Evolutionary conservation across 208 protist species (phyloP), one percentile per base, ranked within the genome.

Genomic region (Trypanosoma congolense): DNA sequence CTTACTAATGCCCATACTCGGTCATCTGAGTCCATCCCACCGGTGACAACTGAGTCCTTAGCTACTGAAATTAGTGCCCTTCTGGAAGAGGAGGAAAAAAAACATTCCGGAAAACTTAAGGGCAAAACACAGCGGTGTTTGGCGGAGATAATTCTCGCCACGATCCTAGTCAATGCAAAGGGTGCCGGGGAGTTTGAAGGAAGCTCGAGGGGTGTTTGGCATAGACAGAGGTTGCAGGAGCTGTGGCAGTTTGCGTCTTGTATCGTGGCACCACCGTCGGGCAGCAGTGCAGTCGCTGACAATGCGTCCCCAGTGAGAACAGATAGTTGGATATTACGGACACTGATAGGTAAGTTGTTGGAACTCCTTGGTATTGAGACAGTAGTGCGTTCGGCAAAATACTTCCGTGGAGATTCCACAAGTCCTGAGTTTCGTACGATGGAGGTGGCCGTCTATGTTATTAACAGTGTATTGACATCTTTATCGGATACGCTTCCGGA

Each of bases 141-240:
- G 2, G 70, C 70, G 3, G 87, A 87, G 52, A 67, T 74, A 12
- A 40, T 84, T 4, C 70, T 91, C 21, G 76, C 87, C 66, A 56
- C 54, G 50, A 59, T 87, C 4, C 50, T 91, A 40, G 65, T 78
- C 65, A 77, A 73, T 49, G 73, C 74, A 12, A 71, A 56, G 35
- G 25, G 22, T 10, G 31, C 43, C 19, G 46, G 38, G 26, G 51
- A 42, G 10, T 22, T 8, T 19, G 51, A 28, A 36, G n/a, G 51
- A 14, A 36, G 9, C 9, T 49, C 61, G 25, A 18, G 8, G 8
- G 47, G 50, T n/a, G 47, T 49, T 45, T 65, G 61, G 52, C 70
- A 64, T 21, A 25, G 42, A 31, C 22, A 36, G 38, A 71, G 75
- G 45, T 67, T 88, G 64, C 52, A 57, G 22, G 66, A 71, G 24